A percentile compares a stretch with the other conserved stretches of the same genome.
phyloP scores from a whole-genome alignment of 1,139 yeast genomes.

The Casaregolazyma suthepensis region DNA sequence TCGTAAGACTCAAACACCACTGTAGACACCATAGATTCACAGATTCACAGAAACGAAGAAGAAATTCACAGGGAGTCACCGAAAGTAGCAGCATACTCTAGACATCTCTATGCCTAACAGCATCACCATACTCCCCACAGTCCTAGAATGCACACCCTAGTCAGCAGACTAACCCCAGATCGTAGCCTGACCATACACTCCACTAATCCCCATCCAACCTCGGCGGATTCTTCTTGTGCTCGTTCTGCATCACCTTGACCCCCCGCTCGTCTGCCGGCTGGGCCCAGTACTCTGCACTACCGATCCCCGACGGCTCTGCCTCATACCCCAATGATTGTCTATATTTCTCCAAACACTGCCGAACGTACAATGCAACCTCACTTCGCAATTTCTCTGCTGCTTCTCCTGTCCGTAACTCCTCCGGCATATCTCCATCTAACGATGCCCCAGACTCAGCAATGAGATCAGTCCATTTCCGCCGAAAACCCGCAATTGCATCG shows the following conservation, averaged over 20 bases:
- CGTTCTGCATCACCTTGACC: slow-evolving; percentile 10
- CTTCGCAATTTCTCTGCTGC: slow-evolving; percentile 63
- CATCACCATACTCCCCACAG: too few relatives aligned
- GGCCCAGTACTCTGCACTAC: slow-evolving; percentile 67
- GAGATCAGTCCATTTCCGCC: slow-evolving; percentile 63
- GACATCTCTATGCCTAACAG: too few relatives aligned
- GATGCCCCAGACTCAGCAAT: slow-evolving; percentile 41
- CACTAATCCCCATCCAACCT: not conserved
- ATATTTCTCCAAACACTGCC: slow-evolving; percentile 42
- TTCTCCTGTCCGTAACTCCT: slow-evolving; percentile 54
- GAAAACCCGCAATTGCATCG: slow-evolving; percentile 47
- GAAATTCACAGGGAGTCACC: too few relatives aligned
- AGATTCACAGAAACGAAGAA: too few relatives aligned
- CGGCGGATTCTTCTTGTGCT: slow-evolving; percentile 7
- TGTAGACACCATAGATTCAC: too few relatives aligned
- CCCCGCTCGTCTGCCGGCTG: slow-evolving; percentile 8
- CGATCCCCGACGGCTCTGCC: slow-evolving; percentile 45
- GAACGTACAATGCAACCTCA: slow-evolving; percentile 59
- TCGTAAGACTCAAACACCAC: too few relatives aligned
- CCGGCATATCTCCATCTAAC: slow-evolving; percentile 45
- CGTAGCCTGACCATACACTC: not conserved
- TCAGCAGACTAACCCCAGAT: not conserved
- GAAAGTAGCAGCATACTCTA: too few relatives aligned
- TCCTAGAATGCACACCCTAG: too few relatives aligned
- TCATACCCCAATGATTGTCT: slow-evolving; percentile 49